phyloP scores from a whole-genome alignment of 192 early-diverging fungal species.

The Glomus cerebriforme region DNA sequence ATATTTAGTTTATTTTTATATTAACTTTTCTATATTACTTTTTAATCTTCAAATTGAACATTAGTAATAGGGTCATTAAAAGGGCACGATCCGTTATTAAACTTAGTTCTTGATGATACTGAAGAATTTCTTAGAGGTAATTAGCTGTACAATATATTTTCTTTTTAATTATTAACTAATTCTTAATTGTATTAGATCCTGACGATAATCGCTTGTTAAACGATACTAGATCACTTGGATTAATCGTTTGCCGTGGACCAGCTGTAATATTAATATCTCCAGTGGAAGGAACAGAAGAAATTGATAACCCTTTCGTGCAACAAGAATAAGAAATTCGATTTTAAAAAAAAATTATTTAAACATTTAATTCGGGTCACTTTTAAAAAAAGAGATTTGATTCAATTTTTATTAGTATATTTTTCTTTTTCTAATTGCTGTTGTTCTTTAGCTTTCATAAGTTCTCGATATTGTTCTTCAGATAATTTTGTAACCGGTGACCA shows the following conservation, averaged over 20 bases:
- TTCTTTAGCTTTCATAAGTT: neutral
- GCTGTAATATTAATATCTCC: constrained; percentile 91
- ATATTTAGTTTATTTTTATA: neutral
- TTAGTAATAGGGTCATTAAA: constrained; percentile 88
- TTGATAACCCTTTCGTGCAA: constrained; percentile 85
- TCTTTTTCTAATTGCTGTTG: neutral
- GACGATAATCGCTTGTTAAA: constrained; percentile 48
- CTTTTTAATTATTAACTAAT: neutral
- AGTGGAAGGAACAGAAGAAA: constrained; percentile 85
- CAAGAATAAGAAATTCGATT: neutral
- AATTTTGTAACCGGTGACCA: constrained; percentile 16
- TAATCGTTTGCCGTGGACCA: constrained; percentile 88
- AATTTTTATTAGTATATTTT: neutral
- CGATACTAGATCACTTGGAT: constrained; percentile 73
- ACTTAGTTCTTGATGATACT: constrained; percentile 93
- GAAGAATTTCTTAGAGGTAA: constrained; percentile 78
- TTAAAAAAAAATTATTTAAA: too few relatives aligned
- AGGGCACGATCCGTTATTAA: constrained; percentile 90
- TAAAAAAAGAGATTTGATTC: neutral
- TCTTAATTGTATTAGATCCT: constrained; percentile 36
- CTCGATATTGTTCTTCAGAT: constrained; percentile 5
- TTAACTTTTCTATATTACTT: neutral
- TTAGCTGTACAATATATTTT: constrained; percentile 4
- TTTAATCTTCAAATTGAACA: neutral
- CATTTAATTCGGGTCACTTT: too few relatives aligned